Conservation (phyloP, 495 filamentous ascomycete genomes). For the Annulohypoxylon nitens region DNA sequence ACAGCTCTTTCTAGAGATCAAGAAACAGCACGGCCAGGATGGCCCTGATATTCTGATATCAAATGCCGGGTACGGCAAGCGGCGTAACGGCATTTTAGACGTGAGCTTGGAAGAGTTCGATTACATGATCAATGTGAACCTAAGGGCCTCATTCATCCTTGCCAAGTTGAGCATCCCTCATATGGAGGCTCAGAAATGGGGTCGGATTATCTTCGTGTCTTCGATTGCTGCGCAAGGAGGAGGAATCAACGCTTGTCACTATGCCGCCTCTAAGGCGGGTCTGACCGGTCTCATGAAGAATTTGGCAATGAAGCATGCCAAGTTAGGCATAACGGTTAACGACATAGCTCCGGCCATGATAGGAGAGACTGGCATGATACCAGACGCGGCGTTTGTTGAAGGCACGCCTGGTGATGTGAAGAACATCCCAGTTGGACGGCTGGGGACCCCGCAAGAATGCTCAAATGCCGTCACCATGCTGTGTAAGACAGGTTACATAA, state of each 20-base stretch:
- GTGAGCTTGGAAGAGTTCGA: slow-evolving; percentile 73
- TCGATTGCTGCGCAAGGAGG: slow-evolving; percentile 75
- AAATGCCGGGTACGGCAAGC: slow-evolving; percentile 56
- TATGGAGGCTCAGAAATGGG: slow-evolving; percentile 74
- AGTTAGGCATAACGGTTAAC: slow-evolving; percentile 77
- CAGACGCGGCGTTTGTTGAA: slow-evolving; percentile 65
- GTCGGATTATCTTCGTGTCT: slow-evolving; percentile 75
- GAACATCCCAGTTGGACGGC: slow-evolving; percentile 71
- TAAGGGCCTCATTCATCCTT: slow-evolving; percentile 74
- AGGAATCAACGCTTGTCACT: slow-evolving; percentile 78
- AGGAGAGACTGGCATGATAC: slow-evolving; percentile 75
- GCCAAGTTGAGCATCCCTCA: slow-evolving; percentile 73
- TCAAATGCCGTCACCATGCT: slow-evolving; percentile 77
- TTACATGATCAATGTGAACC: slow-evolving; percentile 73
- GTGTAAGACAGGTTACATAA: slow-evolving; percentile 77
- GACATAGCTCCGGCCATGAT: slow-evolving; percentile 83
- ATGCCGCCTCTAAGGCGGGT: slow-evolving; percentile 74
- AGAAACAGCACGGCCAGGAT: slow-evolving; percentile 62
- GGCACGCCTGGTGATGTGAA: slow-evolving; percentile 63
- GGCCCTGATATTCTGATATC: slow-evolving; percentile 73
- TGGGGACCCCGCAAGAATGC: slow-evolving; percentile 76
- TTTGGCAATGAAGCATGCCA: slow-evolving; percentile 70
- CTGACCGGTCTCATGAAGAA: slow-evolving; percentile 76
- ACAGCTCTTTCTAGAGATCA: slow-evolving; percentile 66
- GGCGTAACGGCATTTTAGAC: slow-evolving; percentile 52